phyloP scores from a whole-genome alignment of 805 yeast species.

The Priceomyces melissophilus region DNA sequence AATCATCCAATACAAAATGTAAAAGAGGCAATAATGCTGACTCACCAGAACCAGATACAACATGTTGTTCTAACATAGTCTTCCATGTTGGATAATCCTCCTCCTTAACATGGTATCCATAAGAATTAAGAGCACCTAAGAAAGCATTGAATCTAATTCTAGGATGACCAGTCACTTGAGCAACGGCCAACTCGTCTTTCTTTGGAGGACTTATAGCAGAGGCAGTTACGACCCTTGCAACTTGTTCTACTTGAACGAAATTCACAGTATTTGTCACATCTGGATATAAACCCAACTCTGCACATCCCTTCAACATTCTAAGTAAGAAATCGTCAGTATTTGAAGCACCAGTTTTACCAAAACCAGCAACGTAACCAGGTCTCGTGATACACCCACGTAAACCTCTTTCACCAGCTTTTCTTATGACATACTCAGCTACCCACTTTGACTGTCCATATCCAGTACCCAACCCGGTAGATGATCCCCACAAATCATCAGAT shows the following conservation, averaged over 20 bases:
- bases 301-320: conserved; percentile 92
- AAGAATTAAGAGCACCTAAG: conserved; percentile 58
- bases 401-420: conserved; percentile 86
- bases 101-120: conserved; percentile 67
- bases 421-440: conserved; percentile 89
- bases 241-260: conserved; percentile 98
- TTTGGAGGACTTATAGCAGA: conserved; percentile 74
- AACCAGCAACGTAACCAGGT: conserved; percentile 96
- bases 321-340: conserved; percentile 96
- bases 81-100: conserved; percentile 81
- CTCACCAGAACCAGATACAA: conserved; percentile 69
- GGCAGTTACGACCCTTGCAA: conserved; percentile 86
- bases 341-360: conserved; percentile 75
- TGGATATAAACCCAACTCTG: conserved; percentile 82
- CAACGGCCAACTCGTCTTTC: conserved; percentile 57
- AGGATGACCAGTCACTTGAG: conserved; percentile 98
- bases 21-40: conserved; percentile 89
- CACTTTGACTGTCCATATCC: conserved; percentile 99
- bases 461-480: conserved; percentile 75
- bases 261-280: conserved; percentile 84
- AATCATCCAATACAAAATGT: conserved; percentile 89
- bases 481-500: conserved; percentile 77
- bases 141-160: conserved; percentile 77
- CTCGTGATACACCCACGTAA: conserved; percentile 85
- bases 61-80: conserved; percentile 66